phyloP scores from a whole-genome alignment of 352 stramenopile species.

The Pythium dissotocum region DNA sequence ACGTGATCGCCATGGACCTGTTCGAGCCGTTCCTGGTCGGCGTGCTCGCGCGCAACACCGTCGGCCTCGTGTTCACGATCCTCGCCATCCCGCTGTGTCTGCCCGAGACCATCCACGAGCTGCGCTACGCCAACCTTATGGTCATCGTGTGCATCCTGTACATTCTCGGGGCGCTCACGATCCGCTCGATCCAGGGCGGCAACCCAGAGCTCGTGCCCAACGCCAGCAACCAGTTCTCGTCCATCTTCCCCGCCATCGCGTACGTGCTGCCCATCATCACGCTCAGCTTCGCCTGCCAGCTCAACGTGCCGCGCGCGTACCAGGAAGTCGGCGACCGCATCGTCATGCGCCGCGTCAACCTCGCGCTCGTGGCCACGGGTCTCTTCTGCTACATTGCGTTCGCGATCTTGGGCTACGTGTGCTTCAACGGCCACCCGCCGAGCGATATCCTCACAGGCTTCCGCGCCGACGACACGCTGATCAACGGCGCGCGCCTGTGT shows the following conservation, averaged over 20 bases:
- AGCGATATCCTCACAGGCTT: slow-evolving; percentile 85
- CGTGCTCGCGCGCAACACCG: slow-evolving; percentile 55
- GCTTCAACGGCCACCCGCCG: slow-evolving; percentile 80
- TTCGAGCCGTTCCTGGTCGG: slow-evolving; percentile 72
- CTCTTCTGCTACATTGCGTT: slow-evolving; percentile 67
- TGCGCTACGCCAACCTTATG: slow-evolving; percentile 78
- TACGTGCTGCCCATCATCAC: slow-evolving; percentile 82
- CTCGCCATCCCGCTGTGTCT: slow-evolving; percentile 76
- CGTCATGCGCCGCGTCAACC: slow-evolving; percentile 66
- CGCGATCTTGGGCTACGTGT: slow-evolving; percentile 70
- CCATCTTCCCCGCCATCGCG: slow-evolving; percentile 55
- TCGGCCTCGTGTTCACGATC: slow-evolving; percentile 66
- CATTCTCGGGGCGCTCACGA: slow-evolving; percentile 66
- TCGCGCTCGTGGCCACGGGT: slow-evolving; percentile 54
- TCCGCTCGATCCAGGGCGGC: slow-evolving; percentile 51
- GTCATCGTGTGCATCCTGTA: slow-evolving; percentile 80
- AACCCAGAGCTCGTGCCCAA: slow-evolving; percentile 44
- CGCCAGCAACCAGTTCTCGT: slow-evolving; percentile 51
- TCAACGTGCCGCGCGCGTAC: slow-evolving; percentile 83
- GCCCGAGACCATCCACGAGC: slow-evolving; percentile 81
- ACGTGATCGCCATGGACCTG: slow-evolving; percentile 84
- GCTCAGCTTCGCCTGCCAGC: slow-evolving; percentile 78
- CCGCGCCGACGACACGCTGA: slow-evolving; percentile 58
- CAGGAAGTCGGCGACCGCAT: slow-evolving; percentile 74
- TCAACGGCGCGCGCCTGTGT: slow-evolving; percentile 76